Conservation (phyloP, 768 basidiomycete species). For the Serendipita indica region DNA sequence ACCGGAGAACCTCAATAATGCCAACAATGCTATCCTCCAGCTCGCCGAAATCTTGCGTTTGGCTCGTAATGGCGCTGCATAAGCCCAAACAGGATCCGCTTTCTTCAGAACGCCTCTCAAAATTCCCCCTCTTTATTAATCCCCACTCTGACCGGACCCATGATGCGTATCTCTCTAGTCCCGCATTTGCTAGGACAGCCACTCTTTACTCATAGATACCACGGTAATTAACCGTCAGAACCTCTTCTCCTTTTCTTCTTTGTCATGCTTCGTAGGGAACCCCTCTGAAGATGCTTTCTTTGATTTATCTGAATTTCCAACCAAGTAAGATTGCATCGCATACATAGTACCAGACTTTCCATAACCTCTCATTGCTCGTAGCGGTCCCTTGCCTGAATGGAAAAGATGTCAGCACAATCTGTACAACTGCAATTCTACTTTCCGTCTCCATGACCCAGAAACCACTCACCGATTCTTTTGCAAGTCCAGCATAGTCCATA, state of each 20-base stretch:
- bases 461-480: constrained; percentile 47
- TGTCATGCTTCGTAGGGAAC: not conserved
- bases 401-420: not conserved
- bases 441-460: constrained; percentile 16
- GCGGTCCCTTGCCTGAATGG: constrained; percentile 24
- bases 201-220: no score
- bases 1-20: not conserved
- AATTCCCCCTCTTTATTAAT: no score
- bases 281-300: not conserved
- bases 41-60: not conserved
- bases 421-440: constrained; percentile 15
- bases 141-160: no score
- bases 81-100: not conserved
- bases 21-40: not conserved
- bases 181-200: no score
- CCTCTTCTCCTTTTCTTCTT: not conserved
- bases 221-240: no score
- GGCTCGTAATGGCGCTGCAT: not conserved
- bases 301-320: not conserved
- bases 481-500: constrained; percentile 29
- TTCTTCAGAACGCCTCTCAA: no score
- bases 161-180: no score
- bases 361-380: constrained; percentile 16
- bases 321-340: not conserved
- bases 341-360: not conserved